phyloP scores from a whole-genome alignment of 148 eudicot species.

The Euryodendron excelsum region DNA sequence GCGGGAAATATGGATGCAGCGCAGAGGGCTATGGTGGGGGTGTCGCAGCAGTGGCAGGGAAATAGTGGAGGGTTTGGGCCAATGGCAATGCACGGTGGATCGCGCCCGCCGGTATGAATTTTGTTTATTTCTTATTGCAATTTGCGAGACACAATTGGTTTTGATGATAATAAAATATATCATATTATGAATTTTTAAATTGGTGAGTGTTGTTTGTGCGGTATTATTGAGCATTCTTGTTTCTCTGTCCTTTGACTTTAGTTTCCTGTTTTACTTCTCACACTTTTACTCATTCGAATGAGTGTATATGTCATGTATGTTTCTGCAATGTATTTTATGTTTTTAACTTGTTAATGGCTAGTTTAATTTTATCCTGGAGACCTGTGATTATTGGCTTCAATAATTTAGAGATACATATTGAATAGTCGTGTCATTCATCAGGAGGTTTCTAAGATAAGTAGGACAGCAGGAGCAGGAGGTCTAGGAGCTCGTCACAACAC shows the following conservation, averaged over 20 bases:
- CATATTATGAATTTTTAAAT: background rate
- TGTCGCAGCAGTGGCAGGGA: constrained; percentile 14
- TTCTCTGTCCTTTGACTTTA: too few species aligned
- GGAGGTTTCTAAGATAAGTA: too few species aligned
- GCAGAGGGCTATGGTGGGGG: background rate
- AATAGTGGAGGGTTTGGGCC: constrained; percentile 14
- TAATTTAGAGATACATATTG: background rate
- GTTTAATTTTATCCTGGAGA: too few species aligned
- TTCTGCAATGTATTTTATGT: background rate
- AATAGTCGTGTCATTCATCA: background rate
- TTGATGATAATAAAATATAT: background rate
- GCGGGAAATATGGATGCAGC: too few species aligned
- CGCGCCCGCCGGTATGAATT: constrained; percentile 27
- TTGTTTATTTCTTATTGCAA: background rate
- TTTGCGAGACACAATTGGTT: background rate
- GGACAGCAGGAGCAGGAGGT: too few species aligned
- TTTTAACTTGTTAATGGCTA: background rate
- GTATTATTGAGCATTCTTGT: background rate
- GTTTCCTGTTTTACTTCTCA: too few species aligned
- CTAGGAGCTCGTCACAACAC: too few species aligned
- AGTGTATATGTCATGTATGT: background rate
- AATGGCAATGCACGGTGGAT: constrained; percentile 8
- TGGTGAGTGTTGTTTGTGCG: background rate
- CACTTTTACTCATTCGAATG: background rate
- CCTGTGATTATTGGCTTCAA: background rate